These are phyloP conservation scores for Pseudogymnoascus sp. DNA, from an alignment of 2,329 filamentous ascomycete species.

Conservation along the genomic window DNA sequence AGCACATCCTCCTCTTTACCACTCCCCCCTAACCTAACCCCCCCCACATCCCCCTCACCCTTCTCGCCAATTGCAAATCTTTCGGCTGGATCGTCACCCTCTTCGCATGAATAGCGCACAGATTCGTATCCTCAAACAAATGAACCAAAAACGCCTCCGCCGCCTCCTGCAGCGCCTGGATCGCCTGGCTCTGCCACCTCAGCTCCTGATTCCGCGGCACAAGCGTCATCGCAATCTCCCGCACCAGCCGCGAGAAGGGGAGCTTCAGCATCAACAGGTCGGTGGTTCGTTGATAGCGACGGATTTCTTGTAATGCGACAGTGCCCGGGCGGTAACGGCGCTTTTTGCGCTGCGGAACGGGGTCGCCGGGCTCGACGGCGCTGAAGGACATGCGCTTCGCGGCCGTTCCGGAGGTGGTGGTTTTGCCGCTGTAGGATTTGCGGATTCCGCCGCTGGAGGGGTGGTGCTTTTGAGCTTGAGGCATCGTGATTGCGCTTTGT, in stretches of 20 bases:
- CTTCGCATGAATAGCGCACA: constrained; percentile 95
- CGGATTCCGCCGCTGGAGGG: neutral
- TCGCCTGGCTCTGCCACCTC: constrained; percentile 93
- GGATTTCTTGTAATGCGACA: constrained; percentile 81
- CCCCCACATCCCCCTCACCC: constrained; percentile 71
- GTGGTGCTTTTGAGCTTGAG: neutral
- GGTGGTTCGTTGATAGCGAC: constrained; percentile 79
- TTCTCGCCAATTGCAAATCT: constrained; percentile 84
- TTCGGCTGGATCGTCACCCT: constrained; percentile 96
- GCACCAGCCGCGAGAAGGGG: constrained; percentile 70
- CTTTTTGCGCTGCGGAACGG: constrained; percentile 52
- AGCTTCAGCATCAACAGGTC: constrained; percentile 77
- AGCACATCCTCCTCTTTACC: too few relatives aligned
- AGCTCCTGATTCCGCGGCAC: constrained; percentile 59
- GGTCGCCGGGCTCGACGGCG: constrained; percentile 49
- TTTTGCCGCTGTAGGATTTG: neutral
- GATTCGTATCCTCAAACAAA: constrained; percentile 91
- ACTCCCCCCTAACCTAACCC: constrained; percentile 47
- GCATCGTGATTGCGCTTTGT: neutral
- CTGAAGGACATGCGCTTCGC: neutral
- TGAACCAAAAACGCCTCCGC: constrained; percentile 94
- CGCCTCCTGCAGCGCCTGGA: constrained; percentile 86
- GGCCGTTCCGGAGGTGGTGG: neutral
- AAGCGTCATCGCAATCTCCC: constrained; percentile 62
- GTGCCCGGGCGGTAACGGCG: constrained; percentile 71